Evolutionary conservation across 2,329 filamentous ascomycete genomes (phyloP).

Genomic region (Drechslerella coelobrocha): DNA sequence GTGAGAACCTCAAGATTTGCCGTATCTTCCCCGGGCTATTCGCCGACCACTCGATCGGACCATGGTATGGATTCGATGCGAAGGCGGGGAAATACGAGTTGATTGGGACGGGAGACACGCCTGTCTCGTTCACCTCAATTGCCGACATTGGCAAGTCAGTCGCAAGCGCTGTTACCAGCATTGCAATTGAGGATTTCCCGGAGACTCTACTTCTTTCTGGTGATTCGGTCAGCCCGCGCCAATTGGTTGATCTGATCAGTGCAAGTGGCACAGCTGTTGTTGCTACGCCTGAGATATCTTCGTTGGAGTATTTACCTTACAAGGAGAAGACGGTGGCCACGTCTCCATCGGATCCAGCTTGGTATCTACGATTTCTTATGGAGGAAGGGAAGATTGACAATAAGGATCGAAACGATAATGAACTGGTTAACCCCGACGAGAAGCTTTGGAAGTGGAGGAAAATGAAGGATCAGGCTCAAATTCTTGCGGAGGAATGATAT

Average conservation of each 20-base stretch:
- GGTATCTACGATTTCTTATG: slow-evolving; percentile 57
- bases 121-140: slow-evolving; percentile 56
- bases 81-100: slow-evolving; percentile 55
- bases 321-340: slow-evolving; percentile 52
- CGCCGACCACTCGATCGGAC: slow-evolving; percentile 57
- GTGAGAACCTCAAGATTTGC: slow-evolving; percentile 54
- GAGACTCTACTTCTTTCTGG: slow-evolving; percentile 55
- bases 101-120: slow-evolving; percentile 54
- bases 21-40: slow-evolving; percentile 57
- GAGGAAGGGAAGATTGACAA: slow-evolving; percentile 56
- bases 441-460: slow-evolving; percentile 56
- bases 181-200: slow-evolving; percentile 53
- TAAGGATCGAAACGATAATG: slow-evolving; percentile 54
- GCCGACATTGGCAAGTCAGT: slow-evolving; percentile 56
- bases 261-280: slow-evolving; percentile 40
- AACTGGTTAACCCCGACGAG: slow-evolving; percentile 56
- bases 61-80: slow-evolving; percentile 57
- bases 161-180: slow-evolving; percentile 53
- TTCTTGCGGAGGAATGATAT: slow-evolving; percentile 48
- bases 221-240: slow-evolving; percentile 53
- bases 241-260: slow-evolving; percentile 55
- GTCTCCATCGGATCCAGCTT: slow-evolving; percentile 54
- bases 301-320: slow-evolving; percentile 54
- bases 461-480: slow-evolving; percentile 52
- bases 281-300: slow-evolving; percentile 51